These are phyloP conservation scores for Linnemannia elongata DNA, from an alignment of 192 early-diverging fungal genomes.

Conservation along the genomic window DNA sequence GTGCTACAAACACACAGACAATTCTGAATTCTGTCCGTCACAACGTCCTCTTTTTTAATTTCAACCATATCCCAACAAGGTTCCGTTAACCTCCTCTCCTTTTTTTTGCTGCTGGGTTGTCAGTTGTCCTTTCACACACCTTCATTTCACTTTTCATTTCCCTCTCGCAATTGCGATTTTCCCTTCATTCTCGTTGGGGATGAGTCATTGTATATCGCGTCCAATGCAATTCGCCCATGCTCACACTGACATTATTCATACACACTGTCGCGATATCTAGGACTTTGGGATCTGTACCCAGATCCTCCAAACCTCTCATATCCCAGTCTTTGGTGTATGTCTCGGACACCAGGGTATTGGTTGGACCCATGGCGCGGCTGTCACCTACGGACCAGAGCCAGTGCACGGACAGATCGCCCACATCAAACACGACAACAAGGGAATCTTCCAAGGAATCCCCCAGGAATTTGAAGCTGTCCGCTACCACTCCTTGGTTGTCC, in stretches of 20 bases:
- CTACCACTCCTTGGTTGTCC: conserved; percentile 92
- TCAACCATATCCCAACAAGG: background rate
- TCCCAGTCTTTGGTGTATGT: conserved; percentile 93
- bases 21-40: background rate
- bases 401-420: conserved; percentile 88
- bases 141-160: background rate
- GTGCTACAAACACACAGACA: background rate
- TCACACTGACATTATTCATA: background rate
- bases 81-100: background rate
- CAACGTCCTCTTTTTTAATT: background rate
- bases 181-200: background rate
- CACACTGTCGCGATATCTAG: conserved; percentile 51
- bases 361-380: conserved; percentile 51
- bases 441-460: conserved; percentile 73
- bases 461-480: conserved; percentile 82
- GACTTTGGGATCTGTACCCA: conserved; percentile 85
- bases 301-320: conserved; percentile 62
- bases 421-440: conserved; percentile 55
- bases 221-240: background rate
- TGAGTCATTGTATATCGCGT: conserved; percentile 20
- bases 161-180: background rate
- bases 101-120: background rate
- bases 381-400: conserved; percentile 75
- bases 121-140: background rate
- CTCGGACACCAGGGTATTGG: conserved; percentile 95